Evolutionary conservation across 2,329 filamentous ascomycete species (phyloP).

Genomic region (Colletotrichum siamense): DNA sequence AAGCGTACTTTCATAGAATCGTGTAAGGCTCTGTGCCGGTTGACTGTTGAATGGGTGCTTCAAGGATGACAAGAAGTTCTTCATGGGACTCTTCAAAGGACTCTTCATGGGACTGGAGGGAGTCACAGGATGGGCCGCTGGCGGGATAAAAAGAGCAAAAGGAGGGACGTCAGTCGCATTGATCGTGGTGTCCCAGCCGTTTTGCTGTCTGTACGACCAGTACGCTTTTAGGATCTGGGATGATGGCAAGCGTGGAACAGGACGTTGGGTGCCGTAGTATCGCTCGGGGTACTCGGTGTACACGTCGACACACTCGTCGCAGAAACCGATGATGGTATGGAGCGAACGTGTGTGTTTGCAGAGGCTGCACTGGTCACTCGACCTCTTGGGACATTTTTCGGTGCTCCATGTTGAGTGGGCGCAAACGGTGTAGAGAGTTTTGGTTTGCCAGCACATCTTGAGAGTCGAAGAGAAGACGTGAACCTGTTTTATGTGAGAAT

Average conservation of each 20-base stretch:
- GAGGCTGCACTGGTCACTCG: not conserved
- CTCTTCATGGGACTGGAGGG: not conserved
- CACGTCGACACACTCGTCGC: not conserved
- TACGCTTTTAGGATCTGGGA: not conserved
- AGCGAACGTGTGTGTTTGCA: slow-evolving; percentile 4
- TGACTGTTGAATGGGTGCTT: not conserved
- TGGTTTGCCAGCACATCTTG: not conserved
- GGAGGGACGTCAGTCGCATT: not conserved
- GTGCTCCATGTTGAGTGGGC: not conserved
- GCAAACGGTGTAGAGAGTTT: not conserved
- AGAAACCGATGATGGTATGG: not conserved
- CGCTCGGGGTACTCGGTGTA: not conserved
- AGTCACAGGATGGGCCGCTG: not conserved
- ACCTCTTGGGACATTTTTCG: not conserved
- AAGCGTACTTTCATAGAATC: not conserved
- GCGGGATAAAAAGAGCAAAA: not conserved
- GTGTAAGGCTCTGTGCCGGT: not conserved
- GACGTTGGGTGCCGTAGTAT: not conserved
- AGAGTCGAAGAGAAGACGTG: not conserved
- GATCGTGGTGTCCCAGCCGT: not conserved
- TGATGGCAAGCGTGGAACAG: not conserved
- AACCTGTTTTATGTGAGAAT: not conserved
- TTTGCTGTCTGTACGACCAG: not conserved
- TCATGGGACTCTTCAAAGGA: not conserved
- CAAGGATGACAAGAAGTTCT: not conserved